A percentile compares a stretch with the other conserved stretches of the same genome.
phyloP scores from a whole-genome alignment of 176 grass and related monocot genomes.

The Musa troglodytarum region DNA sequence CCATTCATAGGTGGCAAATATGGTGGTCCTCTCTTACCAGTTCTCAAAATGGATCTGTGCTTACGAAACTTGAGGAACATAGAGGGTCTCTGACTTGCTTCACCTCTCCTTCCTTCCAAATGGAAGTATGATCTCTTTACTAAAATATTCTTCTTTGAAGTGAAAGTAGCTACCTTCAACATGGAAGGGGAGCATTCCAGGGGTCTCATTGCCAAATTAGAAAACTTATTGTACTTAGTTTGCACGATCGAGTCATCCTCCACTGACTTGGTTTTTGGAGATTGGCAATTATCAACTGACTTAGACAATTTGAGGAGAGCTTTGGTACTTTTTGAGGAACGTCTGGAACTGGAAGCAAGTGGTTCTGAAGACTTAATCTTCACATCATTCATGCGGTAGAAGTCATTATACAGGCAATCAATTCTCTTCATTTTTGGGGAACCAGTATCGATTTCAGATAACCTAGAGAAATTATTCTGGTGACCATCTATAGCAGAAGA shows the following conservation, averaged over 20 bases:
- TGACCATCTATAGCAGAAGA: neutral
- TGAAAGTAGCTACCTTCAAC: neutral
- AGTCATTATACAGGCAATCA: constrained; percentile 8
- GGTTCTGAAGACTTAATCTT: constrained; percentile 5
- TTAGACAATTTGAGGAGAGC: neutral
- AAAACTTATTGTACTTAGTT: neutral
- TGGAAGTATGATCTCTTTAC: constrained; percentile 6
- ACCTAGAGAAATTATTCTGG: neutral
- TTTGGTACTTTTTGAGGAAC: neutral
- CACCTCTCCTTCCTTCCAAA: constrained; percentile 4
- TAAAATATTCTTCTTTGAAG: neutral
- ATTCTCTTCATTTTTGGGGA: constrained; percentile 13
- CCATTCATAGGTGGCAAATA: neutral
- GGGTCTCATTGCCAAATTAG: neutral
- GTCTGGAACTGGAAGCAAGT: constrained; percentile 4
- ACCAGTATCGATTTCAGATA: constrained; percentile 1
- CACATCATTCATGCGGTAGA: neutral
- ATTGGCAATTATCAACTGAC: neutral
- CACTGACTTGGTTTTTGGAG: neutral
- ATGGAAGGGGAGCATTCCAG: neutral
- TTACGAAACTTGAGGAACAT: constrained; percentile 10
- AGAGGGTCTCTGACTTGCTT: neutral
- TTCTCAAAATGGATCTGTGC: constrained; percentile 6
- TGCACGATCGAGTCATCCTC: neutral
- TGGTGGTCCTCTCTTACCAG: constrained; percentile 3